These are phyloP conservation scores for Leucaena leucocephala DNA, from an alignment of 306 rosid genomes.

Conservation along the genomic window DNA sequence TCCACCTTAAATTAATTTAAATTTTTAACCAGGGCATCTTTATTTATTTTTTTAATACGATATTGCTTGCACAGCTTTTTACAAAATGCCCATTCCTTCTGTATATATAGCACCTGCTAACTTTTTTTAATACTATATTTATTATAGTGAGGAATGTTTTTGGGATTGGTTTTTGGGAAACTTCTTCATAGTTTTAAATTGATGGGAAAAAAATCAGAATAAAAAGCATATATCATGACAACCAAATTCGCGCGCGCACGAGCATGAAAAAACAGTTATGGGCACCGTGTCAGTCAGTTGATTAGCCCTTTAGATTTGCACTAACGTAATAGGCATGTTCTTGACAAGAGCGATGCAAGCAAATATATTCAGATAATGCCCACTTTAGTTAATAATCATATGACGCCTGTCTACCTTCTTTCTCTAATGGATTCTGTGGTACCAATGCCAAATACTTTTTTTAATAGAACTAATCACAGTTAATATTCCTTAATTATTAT, in stretches of 20 bases:
- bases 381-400: not conserved
- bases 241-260: not conserved
- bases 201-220: no score
- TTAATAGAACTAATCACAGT: not conserved
- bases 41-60: not conserved
- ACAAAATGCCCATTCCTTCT: no score
- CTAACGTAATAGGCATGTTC: not conserved
- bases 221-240: not conserved
- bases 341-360: not conserved
- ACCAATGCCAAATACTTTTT: not conserved
- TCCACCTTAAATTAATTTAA: not conserved
- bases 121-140: no score
- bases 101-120: no score
- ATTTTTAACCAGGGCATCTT: not conserved
- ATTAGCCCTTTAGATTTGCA: constrained; percentile 4
- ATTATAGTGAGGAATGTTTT: no score
- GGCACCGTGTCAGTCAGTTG: not conserved
- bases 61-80: no score
- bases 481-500: not conserved
- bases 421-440: constrained; percentile 7
- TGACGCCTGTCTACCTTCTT: not conserved
- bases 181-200: no score
- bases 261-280: not conserved
- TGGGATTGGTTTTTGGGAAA: no score
- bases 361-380: constrained; percentile 8